Evolutionary conservation across 805 yeast species (phyloP).

Genomic region (Metschnikowia kofuensis): DNA sequence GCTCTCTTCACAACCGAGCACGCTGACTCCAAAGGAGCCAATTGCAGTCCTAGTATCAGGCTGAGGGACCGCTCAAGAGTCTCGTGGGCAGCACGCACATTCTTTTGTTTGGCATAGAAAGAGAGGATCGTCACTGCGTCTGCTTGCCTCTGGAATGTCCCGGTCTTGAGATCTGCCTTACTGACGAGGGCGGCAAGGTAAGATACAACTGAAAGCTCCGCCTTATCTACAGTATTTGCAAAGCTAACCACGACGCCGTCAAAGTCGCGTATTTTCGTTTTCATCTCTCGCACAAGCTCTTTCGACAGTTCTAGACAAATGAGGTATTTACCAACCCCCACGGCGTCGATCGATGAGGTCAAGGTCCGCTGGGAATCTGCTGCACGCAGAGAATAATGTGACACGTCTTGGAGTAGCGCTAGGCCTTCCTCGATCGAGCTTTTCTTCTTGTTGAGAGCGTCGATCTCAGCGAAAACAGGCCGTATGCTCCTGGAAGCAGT

Average conservation of each 20-base stretch:
- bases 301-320: slow-evolving; percentile 38
- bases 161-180: slow-evolving; percentile 6
- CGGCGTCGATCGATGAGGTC: slow-evolving; percentile 31
- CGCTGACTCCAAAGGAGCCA: slow-evolving; percentile 39
- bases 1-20: slow-evolving; percentile 39
- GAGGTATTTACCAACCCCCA: slow-evolving; percentile 38
- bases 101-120: slow-evolving; percentile 12
- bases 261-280: slow-evolving; percentile 48
- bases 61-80: slow-evolving; percentile 14
- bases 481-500: slow-evolving; percentile 61
- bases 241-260: slow-evolving; percentile 66
- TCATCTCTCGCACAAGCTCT: slow-evolving; percentile 44
- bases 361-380: slow-evolving; percentile 39
- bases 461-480: slow-evolving; percentile 68
- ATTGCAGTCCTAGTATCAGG: slow-evolving; percentile 3
- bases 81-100: slow-evolving; percentile 14
- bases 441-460: slow-evolving; percentile 52
- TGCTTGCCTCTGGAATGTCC: slow-evolving; percentile 5
- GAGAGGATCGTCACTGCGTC: slow-evolving; percentile 13
- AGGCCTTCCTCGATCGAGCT: slow-evolving; percentile 56
- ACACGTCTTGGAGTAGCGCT: slow-evolving; percentile 49
- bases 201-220: slow-evolving; percentile 52
- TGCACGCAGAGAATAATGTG: slow-evolving; percentile 46
- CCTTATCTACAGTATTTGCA: slow-evolving; percentile 50
- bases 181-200: slow-evolving; percentile 38